Conservation (phyloP, 140 eudicot species). For the Erigeron philadelphicus region DNA sequence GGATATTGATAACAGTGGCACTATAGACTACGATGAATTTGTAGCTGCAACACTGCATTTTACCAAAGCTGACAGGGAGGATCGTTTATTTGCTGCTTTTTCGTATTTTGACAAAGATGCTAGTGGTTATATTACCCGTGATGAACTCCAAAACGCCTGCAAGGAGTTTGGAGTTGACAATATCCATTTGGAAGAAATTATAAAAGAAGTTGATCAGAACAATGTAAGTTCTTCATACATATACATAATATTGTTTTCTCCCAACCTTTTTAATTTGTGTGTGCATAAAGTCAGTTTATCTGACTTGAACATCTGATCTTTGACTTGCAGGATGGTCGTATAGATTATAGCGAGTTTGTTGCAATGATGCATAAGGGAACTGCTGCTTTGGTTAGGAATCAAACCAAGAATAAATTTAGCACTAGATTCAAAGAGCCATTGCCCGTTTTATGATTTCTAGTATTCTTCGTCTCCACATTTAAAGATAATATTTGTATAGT, state of each 20-base stretch:
- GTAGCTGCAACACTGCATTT: constrained; percentile 54
- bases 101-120: constrained; percentile 52
- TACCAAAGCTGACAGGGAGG: constrained; percentile 39
- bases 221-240: constrained; percentile 25
- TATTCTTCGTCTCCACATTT: background rate
- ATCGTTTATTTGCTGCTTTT: constrained; percentile 45
- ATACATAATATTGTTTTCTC: background rate
- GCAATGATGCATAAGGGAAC: constrained; percentile 46
- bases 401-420: constrained; percentile 28
- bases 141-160: constrained; percentile 47
- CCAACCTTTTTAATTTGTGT: too few relatives aligned
- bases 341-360: constrained; percentile 43
- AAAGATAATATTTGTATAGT: background rate
- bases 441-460: constrained; percentile 28
- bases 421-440: constrained; percentile 31
- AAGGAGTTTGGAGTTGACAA: constrained; percentile 39
- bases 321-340: constrained; percentile 38
- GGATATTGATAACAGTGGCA: constrained; percentile 52
- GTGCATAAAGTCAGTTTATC: background rate
- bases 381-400: constrained; percentile 27
- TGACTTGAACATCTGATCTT: background rate
- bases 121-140: constrained; percentile 45
- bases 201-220: constrained; percentile 38
- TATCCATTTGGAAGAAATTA: constrained; percentile 32
- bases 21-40: constrained; percentile 52